Conservation (phyloP, 805 yeast genomes). For the Metschnikowia drakensbergensis region DNA sequence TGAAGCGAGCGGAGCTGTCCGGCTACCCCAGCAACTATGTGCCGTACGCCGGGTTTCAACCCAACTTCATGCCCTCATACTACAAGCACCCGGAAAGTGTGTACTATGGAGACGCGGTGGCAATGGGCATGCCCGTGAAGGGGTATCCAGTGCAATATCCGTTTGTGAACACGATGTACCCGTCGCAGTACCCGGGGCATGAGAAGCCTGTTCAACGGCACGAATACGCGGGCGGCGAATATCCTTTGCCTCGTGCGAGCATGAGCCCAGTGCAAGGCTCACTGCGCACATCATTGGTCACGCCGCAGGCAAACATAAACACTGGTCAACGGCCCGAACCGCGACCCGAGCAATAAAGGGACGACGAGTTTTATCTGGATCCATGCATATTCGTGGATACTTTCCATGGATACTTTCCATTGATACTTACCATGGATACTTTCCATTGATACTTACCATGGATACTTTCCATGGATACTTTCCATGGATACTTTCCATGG, state of each 20-base stretch:
- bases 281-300: neutral
- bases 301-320: neutral
- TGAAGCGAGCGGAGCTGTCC: conserved; percentile 1
- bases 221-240: neutral
- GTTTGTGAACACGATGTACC: conserved; percentile 6
- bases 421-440: too few relatives aligned
- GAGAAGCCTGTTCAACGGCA: neutral
- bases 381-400: too few relatives aligned
- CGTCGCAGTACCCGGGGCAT: neutral
- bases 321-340: neutral
- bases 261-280: neutral
- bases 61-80: conserved; percentile 3
- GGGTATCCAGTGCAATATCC: conserved; percentile 6
- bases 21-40: neutral
- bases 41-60: conserved; percentile 4
- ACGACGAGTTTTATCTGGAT: neutral
- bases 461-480: too few relatives aligned
- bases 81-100: conserved; percentile 4
- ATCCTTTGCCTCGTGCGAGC: neutral
- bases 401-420: too few relatives aligned
- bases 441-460: too few relatives aligned
- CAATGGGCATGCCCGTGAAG: conserved; percentile 2
- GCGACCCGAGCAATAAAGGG: neutral
- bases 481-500: too few relatives aligned
- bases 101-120: conserved; percentile 6